A percentile compares a stretch with the other conserved stretches of the same genome.
These are phyloP conservation scores for Pythium biforme DNA, from an alignment of 352 stramenopile genomes.

Conservation along the genomic window DNA sequence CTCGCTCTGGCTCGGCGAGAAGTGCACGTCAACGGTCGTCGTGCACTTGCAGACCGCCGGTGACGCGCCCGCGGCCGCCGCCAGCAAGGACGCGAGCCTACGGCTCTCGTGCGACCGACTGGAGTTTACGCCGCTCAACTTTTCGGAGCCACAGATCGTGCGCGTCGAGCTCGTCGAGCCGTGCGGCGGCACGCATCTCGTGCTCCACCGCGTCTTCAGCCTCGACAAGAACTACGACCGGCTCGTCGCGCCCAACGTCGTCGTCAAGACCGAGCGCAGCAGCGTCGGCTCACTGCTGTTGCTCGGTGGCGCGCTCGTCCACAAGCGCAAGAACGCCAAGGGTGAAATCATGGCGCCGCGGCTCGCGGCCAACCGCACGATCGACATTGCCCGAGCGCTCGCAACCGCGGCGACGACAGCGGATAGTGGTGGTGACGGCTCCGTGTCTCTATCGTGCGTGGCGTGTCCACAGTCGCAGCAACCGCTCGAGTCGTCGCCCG, in stretches of 20 bases:
- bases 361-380: conserved; percentile 12
- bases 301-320: conserved; percentile 45
- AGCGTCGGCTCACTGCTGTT: conserved; percentile 38
- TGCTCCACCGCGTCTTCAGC: conserved; percentile 63
- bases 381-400: conserved; percentile 36
- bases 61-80: conserved; percentile 27
- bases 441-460: background rate
- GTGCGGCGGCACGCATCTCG: conserved; percentile 40
- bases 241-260: conserved; percentile 44
- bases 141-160: conserved; percentile 55
- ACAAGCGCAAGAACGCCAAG: conserved; percentile 39
- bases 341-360: conserved; percentile 27
- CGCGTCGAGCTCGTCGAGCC: conserved; percentile 56
- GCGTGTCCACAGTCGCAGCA: background rate
- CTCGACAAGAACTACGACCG: conserved; percentile 66
- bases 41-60: conserved; percentile 59
- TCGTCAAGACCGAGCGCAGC: conserved; percentile 46
- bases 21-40: conserved; percentile 64
- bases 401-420: background rate
- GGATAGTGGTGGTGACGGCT: background rate
- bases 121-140: conserved; percentile 71
- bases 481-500: conserved; percentile 13
- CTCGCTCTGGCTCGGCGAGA: conserved; percentile 49
- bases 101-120: conserved; percentile 63
- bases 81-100: conserved; percentile 18